Conservation (phyloP, 345 rosid genomes). For the Eucalyptus dawsonii region DNA sequence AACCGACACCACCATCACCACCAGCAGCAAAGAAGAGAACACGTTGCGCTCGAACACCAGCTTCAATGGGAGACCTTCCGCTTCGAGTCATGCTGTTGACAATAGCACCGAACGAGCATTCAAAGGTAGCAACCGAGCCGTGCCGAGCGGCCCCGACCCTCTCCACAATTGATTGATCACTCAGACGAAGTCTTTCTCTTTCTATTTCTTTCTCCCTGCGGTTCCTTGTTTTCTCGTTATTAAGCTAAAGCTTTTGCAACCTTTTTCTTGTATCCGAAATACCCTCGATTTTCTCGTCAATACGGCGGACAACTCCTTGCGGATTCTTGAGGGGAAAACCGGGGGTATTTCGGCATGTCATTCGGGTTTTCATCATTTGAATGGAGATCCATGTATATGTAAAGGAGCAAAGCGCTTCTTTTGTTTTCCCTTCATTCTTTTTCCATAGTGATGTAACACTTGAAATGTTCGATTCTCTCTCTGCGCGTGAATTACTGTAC, state of each 20-base stretch:
- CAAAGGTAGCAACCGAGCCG: background rate
- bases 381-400: background rate
- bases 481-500: background rate
- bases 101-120: background rate
- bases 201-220: background rate
- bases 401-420: background rate
- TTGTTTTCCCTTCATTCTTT: background rate
- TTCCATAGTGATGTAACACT: background rate
- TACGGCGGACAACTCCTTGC: background rate
- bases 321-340: background rate
- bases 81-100: background rate
- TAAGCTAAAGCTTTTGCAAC: background rate
- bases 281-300: slow-evolving; percentile 1
- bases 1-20: background rate
- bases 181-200: background rate
- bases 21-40: background rate
- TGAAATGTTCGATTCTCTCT: background rate
- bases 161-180: background rate
- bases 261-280: background rate
- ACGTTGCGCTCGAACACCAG: background rate
- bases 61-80: background rate
- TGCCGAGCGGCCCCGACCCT: slow-evolving; percentile 10
- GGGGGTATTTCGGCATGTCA: background rate
- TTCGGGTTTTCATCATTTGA: background rate
- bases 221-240: background rate